phyloP scores from a whole-genome alignment of 106 monocot species.

The Allium cepa region DNA sequence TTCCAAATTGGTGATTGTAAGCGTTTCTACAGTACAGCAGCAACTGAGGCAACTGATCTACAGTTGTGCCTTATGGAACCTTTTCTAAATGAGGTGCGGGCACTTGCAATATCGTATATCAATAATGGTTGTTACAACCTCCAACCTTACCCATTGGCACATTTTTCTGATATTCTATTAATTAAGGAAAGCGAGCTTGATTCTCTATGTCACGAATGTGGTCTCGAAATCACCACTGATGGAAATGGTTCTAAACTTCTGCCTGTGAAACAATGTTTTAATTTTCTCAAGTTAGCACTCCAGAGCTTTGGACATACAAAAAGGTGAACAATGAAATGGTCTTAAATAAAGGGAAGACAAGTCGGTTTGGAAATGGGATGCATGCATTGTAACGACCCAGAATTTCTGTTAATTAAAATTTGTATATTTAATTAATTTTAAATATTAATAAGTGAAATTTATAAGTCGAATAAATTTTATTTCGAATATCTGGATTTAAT shows the following conservation, averaged over 20 bases:
- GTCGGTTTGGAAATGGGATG: too few relatives aligned
- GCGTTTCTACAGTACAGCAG: slow-evolving; percentile 50
- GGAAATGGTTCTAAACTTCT: slow-evolving; percentile 41
- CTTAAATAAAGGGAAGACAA: too few relatives aligned
- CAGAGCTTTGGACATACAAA: slow-evolving; percentile 23
- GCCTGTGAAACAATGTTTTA: slow-evolving; percentile 45
- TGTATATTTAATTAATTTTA: too few relatives aligned
- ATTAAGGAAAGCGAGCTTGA: slow-evolving; percentile 70
- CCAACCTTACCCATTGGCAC: slow-evolving; percentile 64
- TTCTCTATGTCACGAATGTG: slow-evolving; percentile 51
- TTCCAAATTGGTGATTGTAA: slow-evolving; percentile 75
- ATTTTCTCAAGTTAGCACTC: slow-evolving; percentile 33
- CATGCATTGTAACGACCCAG: too few relatives aligned
- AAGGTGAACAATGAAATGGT: slow-evolving; percentile 12
- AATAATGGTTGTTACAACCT: slow-evolving; percentile 80
- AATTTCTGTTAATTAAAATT: too few relatives aligned
- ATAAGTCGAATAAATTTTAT: too few relatives aligned
- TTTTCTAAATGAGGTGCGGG: slow-evolving; percentile 93
- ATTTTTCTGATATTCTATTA: slow-evolving; percentile 54
- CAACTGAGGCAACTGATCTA: slow-evolving; percentile 50
- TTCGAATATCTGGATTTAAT: too few relatives aligned
- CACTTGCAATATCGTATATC: slow-evolving; percentile 50
- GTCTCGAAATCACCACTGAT: slow-evolving; percentile 49
- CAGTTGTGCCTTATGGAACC: slow-evolving; percentile 78
- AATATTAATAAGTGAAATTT: too few relatives aligned